Conservation (phyloP, 2,329 filamentous ascomycete genomes). For the Coniochaeta ligniaria region DNA sequence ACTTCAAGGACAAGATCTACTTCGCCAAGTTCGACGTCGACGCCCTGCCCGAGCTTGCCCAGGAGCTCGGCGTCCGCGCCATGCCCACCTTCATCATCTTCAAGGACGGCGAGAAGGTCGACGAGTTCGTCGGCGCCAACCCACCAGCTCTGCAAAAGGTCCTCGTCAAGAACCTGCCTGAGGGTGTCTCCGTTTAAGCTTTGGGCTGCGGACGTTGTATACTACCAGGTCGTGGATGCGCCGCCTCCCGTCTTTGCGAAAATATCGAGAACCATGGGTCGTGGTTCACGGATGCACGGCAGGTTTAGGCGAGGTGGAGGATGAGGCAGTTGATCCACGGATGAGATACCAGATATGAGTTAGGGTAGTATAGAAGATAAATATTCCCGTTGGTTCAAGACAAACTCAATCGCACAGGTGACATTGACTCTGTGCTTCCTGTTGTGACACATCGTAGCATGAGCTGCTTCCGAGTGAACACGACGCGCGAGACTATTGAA, state of each 20-base stretch:
- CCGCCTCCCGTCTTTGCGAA: background rate
- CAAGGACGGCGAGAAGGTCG: slow-evolving; percentile 67
- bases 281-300: background rate
- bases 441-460: background rate
- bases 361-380: background rate
- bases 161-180: slow-evolving; percentile 17
- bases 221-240: background rate
- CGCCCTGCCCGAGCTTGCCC: slow-evolving; percentile 64
- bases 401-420: background rate
- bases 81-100: slow-evolving; percentile 92
- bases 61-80: slow-evolving; percentile 73
- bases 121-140: slow-evolving; percentile 75
- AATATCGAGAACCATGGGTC: background rate
- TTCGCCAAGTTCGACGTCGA: slow-evolving; percentile 95
- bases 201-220: background rate
- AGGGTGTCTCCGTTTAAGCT: background rate
- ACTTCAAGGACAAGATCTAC: slow-evolving; percentile 48
- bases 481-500: background rate
- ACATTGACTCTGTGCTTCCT: background rate
- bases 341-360: background rate
- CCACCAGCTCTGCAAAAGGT: slow-evolving; percentile 53
- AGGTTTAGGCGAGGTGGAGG: background rate
- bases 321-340: background rate
- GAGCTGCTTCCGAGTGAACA: background rate
- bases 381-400: background rate